These are phyloP conservation scores for Tardiomyces digboiensis DNA, from an alignment of 1,139 yeast species.

Conservation along the genomic window DNA sequence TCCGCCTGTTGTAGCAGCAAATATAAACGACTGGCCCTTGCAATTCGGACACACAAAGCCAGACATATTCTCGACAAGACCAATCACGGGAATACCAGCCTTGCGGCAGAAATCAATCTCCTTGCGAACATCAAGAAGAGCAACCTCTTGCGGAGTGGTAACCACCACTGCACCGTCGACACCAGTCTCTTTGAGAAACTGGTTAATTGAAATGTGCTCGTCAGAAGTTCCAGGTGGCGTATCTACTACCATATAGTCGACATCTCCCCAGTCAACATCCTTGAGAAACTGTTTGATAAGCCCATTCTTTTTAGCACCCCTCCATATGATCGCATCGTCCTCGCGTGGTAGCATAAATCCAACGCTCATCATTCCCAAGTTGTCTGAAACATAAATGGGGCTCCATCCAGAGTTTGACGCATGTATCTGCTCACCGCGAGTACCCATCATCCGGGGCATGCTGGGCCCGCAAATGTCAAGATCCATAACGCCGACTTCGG, in stretches of 20 bases:
- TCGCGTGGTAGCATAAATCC: conserved; percentile 92
- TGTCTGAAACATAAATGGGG: conserved; percentile 93
- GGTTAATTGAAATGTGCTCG: conserved; percentile 86
- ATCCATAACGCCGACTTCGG: conserved; percentile 96
- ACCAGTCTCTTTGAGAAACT: conserved; percentile 81
- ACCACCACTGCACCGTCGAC: conserved; percentile 94
- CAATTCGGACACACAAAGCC: conserved; percentile 98
- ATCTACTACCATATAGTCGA: conserved; percentile 86
- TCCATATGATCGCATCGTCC: conserved; percentile 94
- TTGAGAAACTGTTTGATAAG: conserved; percentile 88
- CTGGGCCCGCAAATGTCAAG: conserved; percentile 98
- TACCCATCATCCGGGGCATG: conserved; percentile 90
- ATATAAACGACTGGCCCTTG: conserved; percentile 81
- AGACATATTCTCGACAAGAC: conserved; percentile 95
- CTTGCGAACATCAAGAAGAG: conserved; percentile 87
- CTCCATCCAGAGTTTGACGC: conserved; percentile 92
- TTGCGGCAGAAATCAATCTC: conserved; percentile 93
- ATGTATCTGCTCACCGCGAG: conserved; percentile 78
- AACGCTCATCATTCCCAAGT: conserved; percentile 91
- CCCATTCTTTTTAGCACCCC: conserved; percentile 93
- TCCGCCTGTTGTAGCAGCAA: conserved; percentile 96
- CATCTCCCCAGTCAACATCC: conserved; percentile 93
- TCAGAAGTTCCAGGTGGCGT: conserved; percentile 99
- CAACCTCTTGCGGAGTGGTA: conserved; percentile 98
- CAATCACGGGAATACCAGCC: conserved; percentile 77